Percentiles rank a stretch among this genome's conserved stretches.
These are phyloP conservation scores for Wakefieldia striispora DNA, from an alignment of 768 basidiomycete genomes.

Conservation along the genomic window DNA sequence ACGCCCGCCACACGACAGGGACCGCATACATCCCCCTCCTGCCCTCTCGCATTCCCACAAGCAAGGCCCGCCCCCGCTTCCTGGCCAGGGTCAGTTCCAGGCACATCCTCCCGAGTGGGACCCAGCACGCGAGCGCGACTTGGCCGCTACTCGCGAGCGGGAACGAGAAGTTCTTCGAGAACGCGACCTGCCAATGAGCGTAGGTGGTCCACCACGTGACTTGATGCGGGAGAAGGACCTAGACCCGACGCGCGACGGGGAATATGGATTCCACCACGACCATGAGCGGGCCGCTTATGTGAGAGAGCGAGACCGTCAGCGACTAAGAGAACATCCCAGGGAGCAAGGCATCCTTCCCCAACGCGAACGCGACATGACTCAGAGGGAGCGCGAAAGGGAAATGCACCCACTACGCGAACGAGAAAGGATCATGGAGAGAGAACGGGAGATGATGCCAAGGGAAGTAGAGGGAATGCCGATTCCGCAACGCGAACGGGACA, in stretches of 20 bases:
- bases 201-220: slow-evolving; percentile 25
- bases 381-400: slow-evolving; percentile 25
- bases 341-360: slow-evolving; percentile 20
- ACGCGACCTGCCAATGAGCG: slow-evolving; percentile 17
- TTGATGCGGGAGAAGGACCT: slow-evolving; percentile 22
- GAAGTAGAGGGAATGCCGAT: slow-evolving; percentile 23
- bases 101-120: slow-evolving; percentile 30
- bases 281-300: slow-evolving; percentile 20
- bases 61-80: slow-evolving; percentile 18
- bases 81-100: slow-evolving; percentile 34
- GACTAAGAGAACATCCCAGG: slow-evolving; percentile 16
- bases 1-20: slow-evolving; percentile 21
- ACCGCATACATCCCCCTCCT: slow-evolving; percentile 29
- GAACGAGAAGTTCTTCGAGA: slow-evolving; percentile 26
- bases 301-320: slow-evolving; percentile 26
- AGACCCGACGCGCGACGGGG: slow-evolving; percentile 25
- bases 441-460: slow-evolving; percentile 21
- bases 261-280: slow-evolving; percentile 21
- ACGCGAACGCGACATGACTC: slow-evolving; percentile 24
- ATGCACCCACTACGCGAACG: slow-evolving; percentile 19
- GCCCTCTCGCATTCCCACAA: slow-evolving; percentile 20
- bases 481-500: slow-evolving; percentile 25
- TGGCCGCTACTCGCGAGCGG: slow-evolving; percentile 18
- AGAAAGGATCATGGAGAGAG: slow-evolving; percentile 23
- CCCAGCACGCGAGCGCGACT: slow-evolving; percentile 18